Percentiles rank a stretch among this genome's conserved stretches.
Conservation (phyloP, 805 yeast genomes). For the Brettanomyces anomalus region DNA sequence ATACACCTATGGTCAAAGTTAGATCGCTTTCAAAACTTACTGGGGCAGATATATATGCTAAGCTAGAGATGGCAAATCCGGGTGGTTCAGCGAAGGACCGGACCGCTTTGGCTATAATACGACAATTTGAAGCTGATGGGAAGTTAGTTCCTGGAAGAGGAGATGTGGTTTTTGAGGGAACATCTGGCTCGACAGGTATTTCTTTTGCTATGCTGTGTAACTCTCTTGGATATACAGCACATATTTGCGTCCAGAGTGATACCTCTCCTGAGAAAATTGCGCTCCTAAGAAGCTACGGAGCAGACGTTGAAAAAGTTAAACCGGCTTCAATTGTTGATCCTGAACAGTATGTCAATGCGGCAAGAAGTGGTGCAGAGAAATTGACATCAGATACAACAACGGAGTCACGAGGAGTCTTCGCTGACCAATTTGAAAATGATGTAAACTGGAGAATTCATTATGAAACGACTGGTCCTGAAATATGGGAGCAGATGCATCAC, state of each 20-base stretch:
- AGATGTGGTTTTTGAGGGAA: slow-evolving; percentile 85
- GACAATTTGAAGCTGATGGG: slow-evolving; percentile 56
- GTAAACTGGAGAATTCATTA: slow-evolving; percentile 84
- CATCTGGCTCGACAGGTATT: slow-evolving; percentile 95
- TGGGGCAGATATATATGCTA: slow-evolving; percentile 80
- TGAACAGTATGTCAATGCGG: slow-evolving; percentile 84
- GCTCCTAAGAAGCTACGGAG: slow-evolving; percentile 68
- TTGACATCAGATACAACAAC: slow-evolving; percentile 32
- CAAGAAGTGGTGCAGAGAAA: slow-evolving; percentile 54
- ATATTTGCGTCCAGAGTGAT: slow-evolving; percentile 92
- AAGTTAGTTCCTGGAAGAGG: slow-evolving; percentile 48
- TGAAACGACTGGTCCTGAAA: slow-evolving; percentile 85
- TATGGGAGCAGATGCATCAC: slow-evolving; percentile 63
- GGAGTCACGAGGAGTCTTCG: slow-evolving; percentile 61
- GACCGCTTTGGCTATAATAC: slow-evolving; percentile 79
- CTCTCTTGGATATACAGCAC: slow-evolving; percentile 81
- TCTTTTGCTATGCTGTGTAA: slow-evolving; percentile 86
- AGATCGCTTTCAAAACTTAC: slow-evolving; percentile 62
- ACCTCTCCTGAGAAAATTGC: slow-evolving; percentile 78
- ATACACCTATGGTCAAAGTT: slow-evolving; percentile 76
- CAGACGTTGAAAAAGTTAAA: slow-evolving; percentile 71
- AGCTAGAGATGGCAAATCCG: slow-evolving; percentile 77
- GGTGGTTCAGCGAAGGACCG: slow-evolving; percentile 96
- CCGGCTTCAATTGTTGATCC: slow-evolving; percentile 96
- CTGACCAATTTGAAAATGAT: slow-evolving; percentile 93